Evolutionary conservation across 257 asterid species (phyloP).

Genomic region (Plantago elongata): DNA sequence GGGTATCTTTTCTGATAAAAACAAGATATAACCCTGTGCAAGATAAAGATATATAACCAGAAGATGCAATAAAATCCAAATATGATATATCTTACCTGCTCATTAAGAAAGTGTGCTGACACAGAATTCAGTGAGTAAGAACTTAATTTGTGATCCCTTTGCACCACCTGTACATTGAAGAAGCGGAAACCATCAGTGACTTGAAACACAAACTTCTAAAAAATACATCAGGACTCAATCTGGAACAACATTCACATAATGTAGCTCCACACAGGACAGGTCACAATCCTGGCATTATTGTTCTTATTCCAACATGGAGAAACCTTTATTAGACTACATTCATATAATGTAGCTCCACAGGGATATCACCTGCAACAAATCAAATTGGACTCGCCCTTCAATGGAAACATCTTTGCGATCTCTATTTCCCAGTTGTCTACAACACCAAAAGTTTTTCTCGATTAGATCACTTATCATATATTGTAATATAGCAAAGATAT

Average conservation of each 20-base stretch:
- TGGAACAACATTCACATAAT: constrained; percentile 2
- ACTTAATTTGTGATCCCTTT: constrained; percentile 90
- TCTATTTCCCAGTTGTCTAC: constrained; percentile 92
- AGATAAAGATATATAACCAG: constrained; percentile 3
- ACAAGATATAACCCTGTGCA: background rate
- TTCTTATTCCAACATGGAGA: too few relatives aligned
- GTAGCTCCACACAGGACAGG: too few relatives aligned
- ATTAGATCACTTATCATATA: constrained; percentile 25
- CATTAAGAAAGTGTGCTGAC: constrained; percentile 95
- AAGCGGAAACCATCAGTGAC: constrained; percentile 10
- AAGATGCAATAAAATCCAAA: background rate
- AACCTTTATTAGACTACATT: background rate
- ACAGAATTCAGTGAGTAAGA: constrained; percentile 95
- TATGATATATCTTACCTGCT: constrained; percentile 54
- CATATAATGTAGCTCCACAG: constrained; percentile 16
- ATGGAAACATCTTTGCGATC: constrained; percentile 93
- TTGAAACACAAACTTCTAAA: constrained; percentile 11
- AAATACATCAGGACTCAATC: constrained; percentile 14
- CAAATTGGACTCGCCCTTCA: constrained; percentile 98
- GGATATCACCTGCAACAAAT: constrained; percentile 74
- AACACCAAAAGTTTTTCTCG: constrained; percentile 28
- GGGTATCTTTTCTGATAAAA: background rate
- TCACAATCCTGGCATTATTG: too few relatives aligned
- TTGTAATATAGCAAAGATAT: constrained; percentile 7
- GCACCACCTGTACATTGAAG: constrained; percentile 59